Percentiles rank a stretch among this genome's conserved stretches.
Evolutionary conservation across 2,329 filamentous ascomycete genomes (phyloP).

Genomic region (Alternaria angustiovoidea): DNA sequence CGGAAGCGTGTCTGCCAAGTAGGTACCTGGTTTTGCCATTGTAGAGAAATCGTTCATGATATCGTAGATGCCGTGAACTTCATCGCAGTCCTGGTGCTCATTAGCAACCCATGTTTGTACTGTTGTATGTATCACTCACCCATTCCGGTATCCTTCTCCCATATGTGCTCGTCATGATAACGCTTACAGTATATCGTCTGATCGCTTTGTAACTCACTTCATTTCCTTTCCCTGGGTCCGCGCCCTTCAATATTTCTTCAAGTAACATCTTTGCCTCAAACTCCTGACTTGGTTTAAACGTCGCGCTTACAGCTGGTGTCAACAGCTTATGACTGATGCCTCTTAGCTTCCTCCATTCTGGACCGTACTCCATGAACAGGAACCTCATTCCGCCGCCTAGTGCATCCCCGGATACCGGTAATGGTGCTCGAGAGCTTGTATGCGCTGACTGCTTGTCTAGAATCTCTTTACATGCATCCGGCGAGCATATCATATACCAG

Average conservation of each 20-base stretch:
- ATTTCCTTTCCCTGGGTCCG: slow-evolving; percentile 28
- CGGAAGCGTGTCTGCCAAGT: slow-evolving; percentile 44
- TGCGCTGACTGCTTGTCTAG: slow-evolving; percentile 52
- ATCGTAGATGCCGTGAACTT: slow-evolving; percentile 43
- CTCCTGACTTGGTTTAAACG: slow-evolving; percentile 56
- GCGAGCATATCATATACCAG: slow-evolving; percentile 57
- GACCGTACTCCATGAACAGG: slow-evolving; percentile 53
- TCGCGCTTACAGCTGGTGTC: slow-evolving; percentile 48
- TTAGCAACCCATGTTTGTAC: background rate
- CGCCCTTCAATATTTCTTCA: slow-evolving; percentile 50
- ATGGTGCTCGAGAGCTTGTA: slow-evolving; percentile 49
- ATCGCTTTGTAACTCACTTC: slow-evolving; percentile 40
- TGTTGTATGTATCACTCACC: slow-evolving; percentile 24
- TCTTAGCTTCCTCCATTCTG: slow-evolving; percentile 52
- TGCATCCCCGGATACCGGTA: slow-evolving; percentile 52
- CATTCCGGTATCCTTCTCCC: slow-evolving; percentile 43
- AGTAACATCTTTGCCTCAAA: slow-evolving; percentile 58
- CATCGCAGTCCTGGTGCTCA: slow-evolving; percentile 36
- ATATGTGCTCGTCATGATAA: slow-evolving; percentile 51
- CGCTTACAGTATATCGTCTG: slow-evolving; percentile 43
- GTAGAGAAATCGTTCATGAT: slow-evolving; percentile 49
- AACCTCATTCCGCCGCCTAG: slow-evolving; percentile 53
- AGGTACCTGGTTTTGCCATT: slow-evolving; percentile 38
- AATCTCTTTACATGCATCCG: slow-evolving; percentile 56
- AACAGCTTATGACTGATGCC: slow-evolving; percentile 51